These are phyloP conservation scores for Hortiboletus campestris DNA, from an alignment of 768 basidiomycete species.

Conservation along the genomic window DNA sequence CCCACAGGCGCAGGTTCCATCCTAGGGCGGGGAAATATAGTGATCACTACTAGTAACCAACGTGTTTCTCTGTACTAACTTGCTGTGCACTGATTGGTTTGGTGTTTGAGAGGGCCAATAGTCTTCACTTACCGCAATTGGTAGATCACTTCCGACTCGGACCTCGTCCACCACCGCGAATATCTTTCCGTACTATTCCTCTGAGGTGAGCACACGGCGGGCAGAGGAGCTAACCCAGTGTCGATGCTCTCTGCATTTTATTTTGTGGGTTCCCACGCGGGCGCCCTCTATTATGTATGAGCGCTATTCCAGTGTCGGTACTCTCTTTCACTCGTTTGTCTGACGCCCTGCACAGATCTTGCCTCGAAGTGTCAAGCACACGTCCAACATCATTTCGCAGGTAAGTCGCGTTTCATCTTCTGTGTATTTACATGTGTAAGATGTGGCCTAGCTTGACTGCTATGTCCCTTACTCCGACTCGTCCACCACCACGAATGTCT, in stretches of 20 bases:
- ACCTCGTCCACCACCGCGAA: too few species aligned
- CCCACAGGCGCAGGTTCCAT: constrained; percentile 34
- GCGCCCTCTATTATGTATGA: neutral
- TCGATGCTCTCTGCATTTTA: neutral
- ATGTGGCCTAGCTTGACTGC: neutral
- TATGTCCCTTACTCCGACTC: neutral
- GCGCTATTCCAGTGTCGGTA: constrained; percentile 13
- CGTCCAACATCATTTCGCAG: too few species aligned
- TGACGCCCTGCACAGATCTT: constrained; percentile 23
- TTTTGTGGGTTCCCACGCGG: constrained; percentile 5
- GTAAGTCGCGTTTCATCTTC: constrained; percentile 7
- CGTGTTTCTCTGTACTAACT: constrained; percentile 11
- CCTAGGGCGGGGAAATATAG: neutral
- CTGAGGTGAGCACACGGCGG: neutral
- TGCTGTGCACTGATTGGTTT: constrained; percentile 15
- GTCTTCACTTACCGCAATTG: constrained; percentile 23
- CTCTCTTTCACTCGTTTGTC: neutral
- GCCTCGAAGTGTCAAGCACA: constrained; percentile 2
- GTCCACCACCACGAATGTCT: neutral
- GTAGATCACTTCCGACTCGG: neutral
- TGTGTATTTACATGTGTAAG: constrained; percentile 1
- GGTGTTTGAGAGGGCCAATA: too few species aligned
- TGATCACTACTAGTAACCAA: constrained; percentile 15
- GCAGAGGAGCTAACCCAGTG: neutral
- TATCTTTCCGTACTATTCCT: neutral